Conservation (phyloP, 2,329 filamentous ascomycete species). For the Phialocephala subalpina region DNA sequence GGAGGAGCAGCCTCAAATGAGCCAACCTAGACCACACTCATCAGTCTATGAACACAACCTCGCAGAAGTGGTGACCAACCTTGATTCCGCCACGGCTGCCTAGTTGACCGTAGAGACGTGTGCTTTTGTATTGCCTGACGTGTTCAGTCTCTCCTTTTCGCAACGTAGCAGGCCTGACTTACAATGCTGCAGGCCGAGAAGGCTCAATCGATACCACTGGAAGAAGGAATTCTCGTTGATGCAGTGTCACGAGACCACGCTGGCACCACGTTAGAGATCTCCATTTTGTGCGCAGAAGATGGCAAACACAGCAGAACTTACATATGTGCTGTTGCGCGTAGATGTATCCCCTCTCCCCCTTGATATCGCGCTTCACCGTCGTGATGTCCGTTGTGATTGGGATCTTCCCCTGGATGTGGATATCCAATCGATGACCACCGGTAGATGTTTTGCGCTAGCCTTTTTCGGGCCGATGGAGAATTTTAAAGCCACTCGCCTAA, state of each 20-base stretch:
- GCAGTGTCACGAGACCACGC: conserved; percentile 24
- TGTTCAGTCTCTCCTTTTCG: neutral
- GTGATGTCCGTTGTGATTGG: neutral
- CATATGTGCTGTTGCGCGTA: neutral
- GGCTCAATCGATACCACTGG: neutral
- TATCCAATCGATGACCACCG: conserved; percentile 9
- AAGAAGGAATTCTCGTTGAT: conserved; percentile 7
- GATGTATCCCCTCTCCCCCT: neutral
- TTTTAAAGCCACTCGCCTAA: neutral
- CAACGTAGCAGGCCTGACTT: neutral
- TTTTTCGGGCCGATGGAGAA: conserved; percentile 9
- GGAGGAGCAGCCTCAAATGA: neutral
- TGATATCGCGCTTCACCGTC: neutral
- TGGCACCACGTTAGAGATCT: conserved; percentile 5
- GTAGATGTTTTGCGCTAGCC: conserved; percentile 10
- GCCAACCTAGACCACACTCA: neutral
- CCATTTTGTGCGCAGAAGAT: conserved; percentile 4
- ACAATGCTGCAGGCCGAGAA: neutral
- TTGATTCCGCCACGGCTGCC: neutral
- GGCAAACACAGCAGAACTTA: neutral
- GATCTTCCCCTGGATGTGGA: conserved; percentile 12
- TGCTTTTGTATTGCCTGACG: neutral
- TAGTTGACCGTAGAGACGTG: neutral
- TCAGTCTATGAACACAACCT: neutral
- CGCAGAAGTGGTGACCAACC: neutral